These are phyloP conservation scores for Rhizophagus prolifer DNA, from an alignment of 192 early-diverging fungal species.

Conservation along the genomic window DNA sequence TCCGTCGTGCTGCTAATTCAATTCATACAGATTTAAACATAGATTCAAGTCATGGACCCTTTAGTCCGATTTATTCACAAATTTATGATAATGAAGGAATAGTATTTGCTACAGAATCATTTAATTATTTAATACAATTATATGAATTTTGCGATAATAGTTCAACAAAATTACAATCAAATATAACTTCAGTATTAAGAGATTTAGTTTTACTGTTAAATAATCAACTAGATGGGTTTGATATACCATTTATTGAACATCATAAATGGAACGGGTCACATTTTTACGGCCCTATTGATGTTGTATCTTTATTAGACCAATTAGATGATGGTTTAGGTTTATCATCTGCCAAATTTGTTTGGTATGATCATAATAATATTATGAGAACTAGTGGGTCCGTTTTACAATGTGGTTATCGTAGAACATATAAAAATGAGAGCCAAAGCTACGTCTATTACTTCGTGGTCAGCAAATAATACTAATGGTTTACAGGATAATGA, in stretches of 20 bases:
- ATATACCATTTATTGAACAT: neutral
- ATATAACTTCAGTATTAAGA: neutral
- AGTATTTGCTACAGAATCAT: neutral
- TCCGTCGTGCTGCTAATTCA: too few species aligned
- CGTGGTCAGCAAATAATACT: too few species aligned
- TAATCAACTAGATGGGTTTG: neutral
- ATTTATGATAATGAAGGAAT: neutral
- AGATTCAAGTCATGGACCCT: neutral
- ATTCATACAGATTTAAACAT: neutral
- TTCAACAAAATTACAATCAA: neutral
- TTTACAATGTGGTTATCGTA: neutral
- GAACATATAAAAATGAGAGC: neutral
- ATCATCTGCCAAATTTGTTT: neutral
- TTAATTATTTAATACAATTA: neutral
- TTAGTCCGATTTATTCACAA: neutral
- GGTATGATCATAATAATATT: neutral
- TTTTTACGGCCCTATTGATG: neutral
- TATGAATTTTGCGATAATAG: neutral
- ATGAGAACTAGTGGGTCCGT: neutral
- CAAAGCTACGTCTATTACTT: too few species aligned
- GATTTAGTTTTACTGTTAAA: neutral
- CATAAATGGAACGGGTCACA: neutral
- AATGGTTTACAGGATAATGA: too few species aligned
- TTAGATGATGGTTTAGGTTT: neutral
- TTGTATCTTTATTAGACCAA: neutral